These are phyloP conservation scores for Penium margaritaceum DNA, from an alignment of 139 green algal genomes.

Conservation along the genomic window DNA sequence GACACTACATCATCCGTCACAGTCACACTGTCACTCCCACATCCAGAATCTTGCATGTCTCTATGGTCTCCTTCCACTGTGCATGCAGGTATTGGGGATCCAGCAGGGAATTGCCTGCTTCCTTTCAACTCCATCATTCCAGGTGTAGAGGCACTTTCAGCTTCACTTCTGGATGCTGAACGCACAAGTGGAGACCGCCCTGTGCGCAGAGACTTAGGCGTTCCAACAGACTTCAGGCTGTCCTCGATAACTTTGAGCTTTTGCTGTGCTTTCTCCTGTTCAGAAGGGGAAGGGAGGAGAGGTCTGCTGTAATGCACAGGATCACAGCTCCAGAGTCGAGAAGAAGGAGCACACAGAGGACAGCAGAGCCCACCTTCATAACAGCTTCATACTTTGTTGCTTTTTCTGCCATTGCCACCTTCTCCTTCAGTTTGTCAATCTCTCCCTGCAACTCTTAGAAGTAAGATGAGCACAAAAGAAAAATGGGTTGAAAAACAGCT, in stretches of 20 bases:
- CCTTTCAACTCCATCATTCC: no score
- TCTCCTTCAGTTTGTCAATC: slow-evolving; percentile 16
- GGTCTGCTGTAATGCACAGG: not conserved
- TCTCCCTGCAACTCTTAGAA: slow-evolving; percentile 12
- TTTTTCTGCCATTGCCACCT: slow-evolving; percentile 12
- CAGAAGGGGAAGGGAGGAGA: not conserved
- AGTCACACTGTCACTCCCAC: no score
- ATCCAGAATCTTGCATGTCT: no score
- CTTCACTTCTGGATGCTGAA: no score
- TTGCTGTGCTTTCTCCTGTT: not conserved
- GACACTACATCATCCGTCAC: slow-evolving; percentile 15
- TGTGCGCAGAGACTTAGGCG: not conserved
- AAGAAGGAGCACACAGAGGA: not conserved
- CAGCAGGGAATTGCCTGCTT: not conserved
- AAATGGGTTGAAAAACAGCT: not conserved
- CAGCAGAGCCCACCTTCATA: slow-evolving; percentile 27
- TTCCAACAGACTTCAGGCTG: not conserved
- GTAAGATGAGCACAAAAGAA: not conserved
- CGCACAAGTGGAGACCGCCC: not conserved
- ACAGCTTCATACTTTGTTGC: slow-evolving; percentile 10
- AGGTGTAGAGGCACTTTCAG: no score
- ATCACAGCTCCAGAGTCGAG: no score
- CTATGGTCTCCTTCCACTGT: not conserved
- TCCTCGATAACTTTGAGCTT: slow-evolving; percentile 5
- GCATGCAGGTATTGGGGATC: not conserved